Conservation (phyloP, 768 basidiomycete genomes). For the Rhodosporidiobolus odoratus region DNA sequence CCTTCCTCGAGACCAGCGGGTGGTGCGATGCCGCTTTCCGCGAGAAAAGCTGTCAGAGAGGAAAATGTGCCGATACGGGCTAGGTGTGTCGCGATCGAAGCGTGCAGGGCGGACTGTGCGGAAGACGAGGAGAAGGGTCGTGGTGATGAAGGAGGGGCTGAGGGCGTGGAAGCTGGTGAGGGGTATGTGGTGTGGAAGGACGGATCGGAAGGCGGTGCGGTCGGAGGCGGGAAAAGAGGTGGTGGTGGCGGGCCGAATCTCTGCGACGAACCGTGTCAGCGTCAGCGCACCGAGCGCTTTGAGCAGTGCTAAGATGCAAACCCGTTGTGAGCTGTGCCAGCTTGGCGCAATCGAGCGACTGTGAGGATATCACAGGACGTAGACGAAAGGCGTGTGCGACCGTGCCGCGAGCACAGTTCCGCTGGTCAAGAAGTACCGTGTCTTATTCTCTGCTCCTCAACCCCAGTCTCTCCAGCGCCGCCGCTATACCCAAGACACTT, state of each 20-base stretch:
- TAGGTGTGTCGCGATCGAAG: conserved; percentile 58
- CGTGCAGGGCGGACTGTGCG: conserved; percentile 32
- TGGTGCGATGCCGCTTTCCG: conserved; percentile 64
- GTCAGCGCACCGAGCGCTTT: neutral
- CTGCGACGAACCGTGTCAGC: neutral
- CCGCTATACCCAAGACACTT: no score
- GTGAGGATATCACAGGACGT: no score
- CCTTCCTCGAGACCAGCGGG: conserved; percentile 48
- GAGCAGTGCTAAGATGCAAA: neutral
- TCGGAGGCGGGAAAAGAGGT: conserved; percentile 25
- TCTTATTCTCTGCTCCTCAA: no score
- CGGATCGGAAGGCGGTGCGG: no score
- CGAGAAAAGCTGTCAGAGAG: conserved; percentile 66
- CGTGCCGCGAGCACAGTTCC: no score
- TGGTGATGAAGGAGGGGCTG: conserved; percentile 57
- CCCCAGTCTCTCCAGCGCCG: no score
- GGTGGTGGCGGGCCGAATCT: conserved; percentile 13
- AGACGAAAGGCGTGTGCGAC: no score
- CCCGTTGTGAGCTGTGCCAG: no score
- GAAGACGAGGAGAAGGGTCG: conserved; percentile 40
- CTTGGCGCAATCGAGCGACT: no score
- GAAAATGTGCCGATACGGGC: conserved; percentile 55
- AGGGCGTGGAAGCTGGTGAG: neutral
- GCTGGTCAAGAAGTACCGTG: no score
- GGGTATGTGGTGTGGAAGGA: neutral